Base-by-base conservation (phyloP, 345 rosid species). In the Lepidium sativum region DNA sequence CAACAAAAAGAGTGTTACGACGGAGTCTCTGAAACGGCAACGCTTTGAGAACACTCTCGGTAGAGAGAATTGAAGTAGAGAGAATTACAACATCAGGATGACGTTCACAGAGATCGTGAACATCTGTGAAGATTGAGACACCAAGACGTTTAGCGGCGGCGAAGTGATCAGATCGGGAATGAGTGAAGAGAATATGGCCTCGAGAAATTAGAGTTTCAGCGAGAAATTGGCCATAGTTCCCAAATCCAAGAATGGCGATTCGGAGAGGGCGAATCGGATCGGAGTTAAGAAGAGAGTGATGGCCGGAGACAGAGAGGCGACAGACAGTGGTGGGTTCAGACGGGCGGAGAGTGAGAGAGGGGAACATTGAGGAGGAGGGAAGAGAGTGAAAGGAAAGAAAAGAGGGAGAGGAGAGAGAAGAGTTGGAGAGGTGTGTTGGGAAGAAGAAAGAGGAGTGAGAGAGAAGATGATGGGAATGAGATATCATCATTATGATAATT, bases 171-270 rank as follows among this genome's bases (percentile, higher is more conserved):
- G 89, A 76, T 45, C 92, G 81, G 8, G 96, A 86, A 41, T 84
- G 67, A 7, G 91, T 86, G 15, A 86, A 70, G 43, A 86, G 55
- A 3, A 73, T 41, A 72, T 92, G 96, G 52, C 96, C 95, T 47
- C 83, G 96, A 8, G 80, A 63, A 31, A 74, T 25, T 14, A 92
- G 77, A 59, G 91, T 78, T 70, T 74, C 82, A 48, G 91, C 81
- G 27, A 89, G 87, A 77, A 89, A 89, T 39, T 85, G 98, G 3
- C 95, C 96, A 58, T 75, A 86, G 76, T 83, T 92, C 1, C 91
- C 98, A 43, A 89, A 92, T 2, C 96, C 96, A 35, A 91, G 4
- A n/a, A 91, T 65, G 48, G 89, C 95, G 70, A 91, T 82, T 60
- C 84, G 86, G 56, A 91, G 85, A 31, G 68, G 31, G 48, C 50